Evolutionary conservation across 73 alveolate genomes (phyloP), one percentile per base, ranked within the genome.

Genomic region (Symbiodinium pilosum): DNA sequence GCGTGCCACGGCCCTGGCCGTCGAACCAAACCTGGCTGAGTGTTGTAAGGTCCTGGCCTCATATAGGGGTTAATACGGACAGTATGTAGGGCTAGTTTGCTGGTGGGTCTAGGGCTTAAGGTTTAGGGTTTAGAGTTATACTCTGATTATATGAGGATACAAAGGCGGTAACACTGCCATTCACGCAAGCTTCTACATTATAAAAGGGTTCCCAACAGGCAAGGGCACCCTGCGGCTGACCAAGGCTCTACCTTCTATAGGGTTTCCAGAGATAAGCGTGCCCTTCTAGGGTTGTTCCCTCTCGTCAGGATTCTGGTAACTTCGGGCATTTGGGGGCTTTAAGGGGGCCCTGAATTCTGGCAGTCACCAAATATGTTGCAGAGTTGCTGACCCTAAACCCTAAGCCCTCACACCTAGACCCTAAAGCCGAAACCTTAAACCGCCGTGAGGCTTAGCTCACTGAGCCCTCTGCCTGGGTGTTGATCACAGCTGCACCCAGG

Each of bases 1-100:
- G 81, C 38, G 81, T 64, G 81, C 81, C 81, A 26, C 81, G 81
- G 34, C 81, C 81, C 81, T 64, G 81, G 81, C 81, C 81, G 38
- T 64, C 34, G 81, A 64, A 64, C 81, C 81, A 64, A 28, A 64
- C 81, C 81, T 64, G 38, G 4, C 81, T 3, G 3, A 28, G 41
- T 24, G 39, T 47, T n/a, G n/a, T n/a, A n/a, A n/a, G n/a, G n/a
- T n/a, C n/a, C n/a, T n/a, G n/a, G n/a, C n/a, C n/a, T n/a, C n/a
- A n/a, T n/a, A n/a, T n/a, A n/a, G n/a, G n/a, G n/a, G n/a, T n/a
- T n/a, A n/a, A n/a, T n/a, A n/a, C n/a, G n/a, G n/a, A n/a, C n/a
- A n/a, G n/a, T n/a, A n/a, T n/a, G n/a, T n/a, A 26, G 32, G 34
- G 73, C 73, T 26, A 54, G 20, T 54, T 16, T 24, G 21, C 68